phyloP scores from a whole-genome alignment of 192 early-diverging fungal genomes.

The Umbelopsis sp. region DNA sequence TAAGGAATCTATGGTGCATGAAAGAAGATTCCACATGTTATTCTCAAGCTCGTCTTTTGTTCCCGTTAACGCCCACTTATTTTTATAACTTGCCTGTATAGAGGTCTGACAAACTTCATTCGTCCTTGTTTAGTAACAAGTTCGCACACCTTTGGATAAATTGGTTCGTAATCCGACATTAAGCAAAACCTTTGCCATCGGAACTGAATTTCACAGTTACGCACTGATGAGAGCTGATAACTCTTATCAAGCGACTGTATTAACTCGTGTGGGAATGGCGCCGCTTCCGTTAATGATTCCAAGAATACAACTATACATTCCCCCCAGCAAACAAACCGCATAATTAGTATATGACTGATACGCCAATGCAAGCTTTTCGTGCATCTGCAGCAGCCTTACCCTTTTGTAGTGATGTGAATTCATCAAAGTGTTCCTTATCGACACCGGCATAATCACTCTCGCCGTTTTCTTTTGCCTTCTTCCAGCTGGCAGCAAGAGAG shows the following conservation, averaged over 20 bases:
- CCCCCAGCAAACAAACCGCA: not conserved
- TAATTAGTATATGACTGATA: not conserved
- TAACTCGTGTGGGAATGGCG: slow-evolving; percentile 58
- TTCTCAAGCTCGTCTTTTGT: not conserved
- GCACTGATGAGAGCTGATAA: slow-evolving; percentile 68
- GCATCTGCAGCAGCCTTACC: slow-evolving; percentile 23
- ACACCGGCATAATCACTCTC: slow-evolving; percentile 53
- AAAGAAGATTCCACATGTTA: slow-evolving; percentile 12
- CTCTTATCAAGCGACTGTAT: slow-evolving; percentile 70
- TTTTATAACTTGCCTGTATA: slow-evolving; percentile 60
- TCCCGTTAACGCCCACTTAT: not conserved
- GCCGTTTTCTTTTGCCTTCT: slow-evolving; percentile 51
- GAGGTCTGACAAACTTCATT: slow-evolving; percentile 91
- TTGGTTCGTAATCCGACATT: slow-evolving; percentile 71
- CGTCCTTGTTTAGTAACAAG: slow-evolving; percentile 87
- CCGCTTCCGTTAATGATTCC: slow-evolving; percentile 67
- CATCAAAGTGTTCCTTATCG: slow-evolving; percentile 59
- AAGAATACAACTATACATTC: slow-evolving; percentile 73
- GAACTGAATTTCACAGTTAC: slow-evolving; percentile 87
- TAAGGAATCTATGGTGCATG: slow-evolving; percentile 44
- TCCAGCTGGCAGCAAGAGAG: slow-evolving; percentile 78
- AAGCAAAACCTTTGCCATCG: slow-evolving; percentile 86
- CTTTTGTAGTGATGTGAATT: slow-evolving; percentile 76
- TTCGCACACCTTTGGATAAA: slow-evolving; percentile 70
- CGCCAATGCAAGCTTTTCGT: not conserved